Base-by-base conservation (phyloP, 768 basidiomycete species). In the Ramaria rubella region DNA sequence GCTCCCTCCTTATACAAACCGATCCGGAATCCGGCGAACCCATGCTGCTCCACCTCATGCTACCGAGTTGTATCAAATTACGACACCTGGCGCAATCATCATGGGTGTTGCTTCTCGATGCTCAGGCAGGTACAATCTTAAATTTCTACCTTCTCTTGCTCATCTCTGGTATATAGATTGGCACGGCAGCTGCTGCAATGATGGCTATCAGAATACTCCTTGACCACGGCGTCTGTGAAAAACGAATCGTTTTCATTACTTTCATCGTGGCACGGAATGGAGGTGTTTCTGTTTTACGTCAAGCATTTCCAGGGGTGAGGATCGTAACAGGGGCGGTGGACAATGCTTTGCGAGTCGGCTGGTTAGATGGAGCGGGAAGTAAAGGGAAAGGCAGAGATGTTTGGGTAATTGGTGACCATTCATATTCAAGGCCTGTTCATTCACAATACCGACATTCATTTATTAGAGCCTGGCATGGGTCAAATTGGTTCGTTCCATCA, bases 191-290 rank as follows among this genome's bases (percentile, higher is more conserved):
- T 0, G 83, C 90, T 3, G 86, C 86, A 19, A 89, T 97, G 69
- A 97, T 98, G 95, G 87, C 94, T 0, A 90, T 99, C 59, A 87
- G 95, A 27, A 81, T 95, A 11, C 74, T 97, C 9, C 78, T 98
- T 17, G 95, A 99, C 67, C 95, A 99, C 62, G 93, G 95, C 12
- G 85, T 95, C 17, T 79, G 69, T 55, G 81, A 93, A 68, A 82
- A 87, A 58, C 83, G 81, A 63, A 94, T 96, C 61, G 82, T 96
- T 56, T 94, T 94, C 65, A 81, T 94, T 14, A 86, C 92, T 0
- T 92, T 95, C 72, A 77, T 97, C 8, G 86, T 95, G 48, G 87
- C 93, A 6, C 79, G 82, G n/a, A 77, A 74, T 15, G 93, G 94
- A 17, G 90, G 93, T 11, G 67, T 96, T 19, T 79, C 80, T 2